phyloP scores from a whole-genome alignment of 202 grass and related monocot genomes.

The Brachypodium distachyon region DNA sequence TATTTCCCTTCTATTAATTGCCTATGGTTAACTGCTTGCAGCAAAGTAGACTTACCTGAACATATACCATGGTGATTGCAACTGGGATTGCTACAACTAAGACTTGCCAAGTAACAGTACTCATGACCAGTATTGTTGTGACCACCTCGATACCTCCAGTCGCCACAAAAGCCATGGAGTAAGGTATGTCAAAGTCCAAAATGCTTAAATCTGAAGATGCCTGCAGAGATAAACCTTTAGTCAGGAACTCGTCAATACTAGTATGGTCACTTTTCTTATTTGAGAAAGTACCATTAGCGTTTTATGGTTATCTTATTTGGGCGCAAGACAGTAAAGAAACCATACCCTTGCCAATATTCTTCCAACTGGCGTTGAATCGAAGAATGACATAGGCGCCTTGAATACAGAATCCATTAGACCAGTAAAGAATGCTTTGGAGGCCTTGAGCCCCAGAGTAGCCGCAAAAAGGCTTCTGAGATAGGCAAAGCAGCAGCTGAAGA shows the following conservation, averaged over 20 bases:
- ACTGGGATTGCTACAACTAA: slow-evolving; percentile 72
- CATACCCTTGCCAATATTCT: slow-evolving; percentile 88
- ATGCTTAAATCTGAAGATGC: slow-evolving; percentile 96
- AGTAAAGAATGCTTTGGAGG: slow-evolving; percentile 73
- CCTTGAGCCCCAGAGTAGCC: slow-evolving; percentile 54
- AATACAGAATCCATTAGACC: slow-evolving; percentile 78
- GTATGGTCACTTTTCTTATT: not conserved
- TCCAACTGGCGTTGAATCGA: slow-evolving; percentile 87
- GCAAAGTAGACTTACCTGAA: slow-evolving; percentile 48
- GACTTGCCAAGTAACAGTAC: slow-evolving; percentile 79
- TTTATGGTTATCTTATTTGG: not conserved
- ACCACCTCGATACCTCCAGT: slow-evolving; percentile 37
- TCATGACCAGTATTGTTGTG: slow-evolving; percentile 42
- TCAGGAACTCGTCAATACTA: not conserved
- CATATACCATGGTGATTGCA: slow-evolving; percentile 46
- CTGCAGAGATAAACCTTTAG: slow-evolving; percentile 21
- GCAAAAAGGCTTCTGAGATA: slow-evolving; percentile 53
- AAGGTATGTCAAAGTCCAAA: slow-evolving; percentile 94
- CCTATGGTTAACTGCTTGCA: not conserved
- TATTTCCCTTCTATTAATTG: not conserved
- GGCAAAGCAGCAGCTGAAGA: slow-evolving; percentile 57
- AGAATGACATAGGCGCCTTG: slow-evolving; percentile 89
- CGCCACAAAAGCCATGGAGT: slow-evolving; percentile 60
- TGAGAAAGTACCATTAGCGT: not conserved
- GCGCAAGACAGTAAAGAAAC: not conserved